Percentiles rank a stretch among this genome's conserved stretches.
Conservation (phyloP, 2,329 filamentous ascomycete species). For the Rutstroemia sp. region DNA sequence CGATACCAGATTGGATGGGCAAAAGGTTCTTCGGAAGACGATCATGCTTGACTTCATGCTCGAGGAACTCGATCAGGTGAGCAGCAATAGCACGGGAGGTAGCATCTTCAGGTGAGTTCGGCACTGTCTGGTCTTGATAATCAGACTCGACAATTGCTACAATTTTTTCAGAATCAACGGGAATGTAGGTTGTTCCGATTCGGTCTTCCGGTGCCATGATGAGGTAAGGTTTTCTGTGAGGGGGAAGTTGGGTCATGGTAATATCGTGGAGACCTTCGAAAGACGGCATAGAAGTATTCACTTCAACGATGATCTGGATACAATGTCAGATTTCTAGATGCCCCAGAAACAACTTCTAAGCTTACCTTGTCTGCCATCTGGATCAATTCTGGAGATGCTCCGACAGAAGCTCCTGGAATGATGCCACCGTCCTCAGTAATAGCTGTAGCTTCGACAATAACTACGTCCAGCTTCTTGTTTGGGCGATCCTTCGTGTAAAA, state of each 20-base stretch:
- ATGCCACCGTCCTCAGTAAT: constrained; percentile 87
- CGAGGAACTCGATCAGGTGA: constrained; percentile 77
- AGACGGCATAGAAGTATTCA: constrained; percentile 78
- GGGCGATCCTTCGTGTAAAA: constrained; percentile 77
- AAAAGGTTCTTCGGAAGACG: constrained; percentile 71
- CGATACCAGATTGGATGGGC: constrained; percentile 80
- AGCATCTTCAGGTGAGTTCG: constrained; percentile 71
- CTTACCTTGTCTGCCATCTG: constrained; percentile 80
- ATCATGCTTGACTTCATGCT: constrained; percentile 75
- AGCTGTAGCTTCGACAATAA: constrained; percentile 76
- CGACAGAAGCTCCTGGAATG: constrained; percentile 78
- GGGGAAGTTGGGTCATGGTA: constrained; percentile 79
- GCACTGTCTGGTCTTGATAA: constrained; percentile 69
- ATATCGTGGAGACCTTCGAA: constrained; percentile 90
- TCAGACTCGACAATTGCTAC: constrained; percentile 79
- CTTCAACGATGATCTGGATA: constrained; percentile 70
- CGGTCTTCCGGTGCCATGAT: constrained; percentile 81
- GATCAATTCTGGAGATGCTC: constrained; percentile 76
- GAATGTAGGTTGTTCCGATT: constrained; percentile 76
- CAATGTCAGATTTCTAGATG: constrained; percentile 3
- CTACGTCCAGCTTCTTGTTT: constrained; percentile 61
- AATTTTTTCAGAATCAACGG: constrained; percentile 76
- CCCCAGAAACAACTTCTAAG: not conserved
- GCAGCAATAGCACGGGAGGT: constrained; percentile 63
- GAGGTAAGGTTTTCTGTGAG: constrained; percentile 73